Conservation (phyloP, 1,284 basidiomycete genomes). For the Pyrrhoderma lamaoense region DNA sequence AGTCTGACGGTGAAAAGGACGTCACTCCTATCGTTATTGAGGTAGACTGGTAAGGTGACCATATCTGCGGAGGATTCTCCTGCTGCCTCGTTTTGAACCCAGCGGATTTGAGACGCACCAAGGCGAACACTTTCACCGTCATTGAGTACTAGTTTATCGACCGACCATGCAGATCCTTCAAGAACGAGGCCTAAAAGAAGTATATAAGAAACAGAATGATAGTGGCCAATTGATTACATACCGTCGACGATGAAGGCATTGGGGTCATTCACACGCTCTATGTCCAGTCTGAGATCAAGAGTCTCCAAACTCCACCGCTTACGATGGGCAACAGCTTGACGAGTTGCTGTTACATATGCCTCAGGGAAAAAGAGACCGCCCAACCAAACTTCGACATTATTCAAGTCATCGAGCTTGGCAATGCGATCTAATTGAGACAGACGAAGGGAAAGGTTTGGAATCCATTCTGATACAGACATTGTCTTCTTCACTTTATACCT, state of each 20-base stretch:
- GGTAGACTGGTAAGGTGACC: conserved; percentile 85
- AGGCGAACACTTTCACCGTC: conserved; percentile 74
- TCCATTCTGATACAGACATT: conserved; percentile 79
- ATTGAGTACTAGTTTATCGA: conserved; percentile 66
- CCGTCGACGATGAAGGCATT: conserved; percentile 81
- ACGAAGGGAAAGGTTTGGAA: conserved; percentile 74
- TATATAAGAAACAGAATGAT: not conserved
- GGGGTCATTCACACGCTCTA: conserved; percentile 69
- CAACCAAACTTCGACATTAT: conserved; percentile 78
- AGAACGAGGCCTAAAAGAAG: conserved; percentile 62
- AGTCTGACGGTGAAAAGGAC: conserved; percentile 83
- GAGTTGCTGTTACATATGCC: conserved; percentile 89
- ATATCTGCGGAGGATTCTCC: conserved; percentile 27
- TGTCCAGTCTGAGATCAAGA: conserved; percentile 70
- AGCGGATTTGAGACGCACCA: conserved; percentile 74
- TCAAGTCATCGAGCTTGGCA: conserved; percentile 56
- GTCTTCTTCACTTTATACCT: conserved; percentile 81
- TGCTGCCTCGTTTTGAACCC: conserved; percentile 63
- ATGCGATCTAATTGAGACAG: conserved; percentile 78
- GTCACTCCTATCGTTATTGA: conserved; percentile 85
- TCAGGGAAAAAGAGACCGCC: conserved; percentile 94
- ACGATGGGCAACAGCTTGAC: conserved; percentile 86
- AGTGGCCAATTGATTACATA: conserved; percentile 31
- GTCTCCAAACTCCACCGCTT: conserved; percentile 90
- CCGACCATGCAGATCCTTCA: conserved; percentile 76